phyloP scores from a whole-genome alignment of 306 rosid species.

The Quercus ilex region DNA sequence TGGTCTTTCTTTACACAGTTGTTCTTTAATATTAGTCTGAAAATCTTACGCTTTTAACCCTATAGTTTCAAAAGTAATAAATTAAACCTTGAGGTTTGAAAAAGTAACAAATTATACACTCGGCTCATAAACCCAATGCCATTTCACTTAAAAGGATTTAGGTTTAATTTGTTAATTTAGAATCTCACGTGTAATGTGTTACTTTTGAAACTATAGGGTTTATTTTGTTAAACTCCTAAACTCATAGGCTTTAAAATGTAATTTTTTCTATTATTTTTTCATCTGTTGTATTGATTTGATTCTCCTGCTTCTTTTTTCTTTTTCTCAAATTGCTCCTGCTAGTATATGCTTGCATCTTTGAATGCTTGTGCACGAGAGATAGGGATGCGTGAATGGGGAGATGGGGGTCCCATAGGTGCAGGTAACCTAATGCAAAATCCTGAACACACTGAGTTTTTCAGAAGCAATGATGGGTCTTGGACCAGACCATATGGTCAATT shows the following conservation, averaged over 20 bases:
- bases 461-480: conserved; percentile 58
- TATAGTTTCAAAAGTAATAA: no score
- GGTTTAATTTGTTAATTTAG: no score
- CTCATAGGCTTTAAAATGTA: no score
- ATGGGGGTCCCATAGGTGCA: conserved; percentile 60
- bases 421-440: conserved; percentile 56
- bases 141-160: no score
- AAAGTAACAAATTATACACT: no score
- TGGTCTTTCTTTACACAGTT: neutral
- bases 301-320: conserved; percentile 10
- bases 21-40: no score
- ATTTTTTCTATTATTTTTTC: neutral
- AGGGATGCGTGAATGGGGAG: conserved; percentile 81
- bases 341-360: conserved; percentile 86
- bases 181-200: no score
- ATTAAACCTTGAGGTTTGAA: no score
- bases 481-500: conserved; percentile 57
- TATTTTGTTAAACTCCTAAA: no score
- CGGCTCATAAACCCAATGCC: no score
- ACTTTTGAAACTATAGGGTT: no score
- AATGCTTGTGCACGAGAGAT: conserved; percentile 64
- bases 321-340: conserved; percentile 12
- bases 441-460: conserved; percentile 49
- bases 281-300: conserved; percentile 11
- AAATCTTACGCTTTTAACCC: no score